Percentiles rank a stretch among this genome's conserved stretches.
phyloP scores from a whole-genome alignment of 768 basidiomycete genomes.

The Mycena polygramma region DNA sequence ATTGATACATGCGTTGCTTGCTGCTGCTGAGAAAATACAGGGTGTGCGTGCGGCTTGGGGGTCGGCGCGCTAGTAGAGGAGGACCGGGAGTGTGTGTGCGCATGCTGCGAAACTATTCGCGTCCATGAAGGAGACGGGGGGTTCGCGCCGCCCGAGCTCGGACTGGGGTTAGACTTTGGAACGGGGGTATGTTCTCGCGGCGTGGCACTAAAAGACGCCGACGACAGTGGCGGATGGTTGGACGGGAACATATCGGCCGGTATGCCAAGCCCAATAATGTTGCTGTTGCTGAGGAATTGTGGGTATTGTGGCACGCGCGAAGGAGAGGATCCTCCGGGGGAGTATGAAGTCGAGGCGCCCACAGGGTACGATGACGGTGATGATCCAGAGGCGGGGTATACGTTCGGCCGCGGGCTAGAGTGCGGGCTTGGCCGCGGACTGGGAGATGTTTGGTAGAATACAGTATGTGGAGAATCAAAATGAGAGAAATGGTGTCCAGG shows the following conservation, averaged over 20 bases:
- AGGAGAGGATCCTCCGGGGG: constrained; percentile 45
- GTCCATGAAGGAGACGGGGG: constrained; percentile 52
- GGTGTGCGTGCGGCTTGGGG: constrained; percentile 34
- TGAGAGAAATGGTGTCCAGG: constrained; percentile 36
- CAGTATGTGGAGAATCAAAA: constrained; percentile 62
- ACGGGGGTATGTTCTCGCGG: constrained; percentile 34
- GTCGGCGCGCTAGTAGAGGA: constrained; percentile 49
- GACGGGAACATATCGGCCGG: constrained; percentile 60
- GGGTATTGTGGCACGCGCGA: constrained; percentile 57
- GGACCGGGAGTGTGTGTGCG: constrained; percentile 42
- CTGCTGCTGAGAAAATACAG: constrained; percentile 38
- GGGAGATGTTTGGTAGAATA: constrained; percentile 77
- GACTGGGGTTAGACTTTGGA: constrained; percentile 12
- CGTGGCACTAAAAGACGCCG: constrained; percentile 25
- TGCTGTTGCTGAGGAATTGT: constrained; percentile 48
- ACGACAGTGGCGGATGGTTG: constrained; percentile 49
- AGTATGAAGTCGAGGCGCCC: constrained; percentile 12
- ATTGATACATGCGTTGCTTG: constrained; percentile 31
- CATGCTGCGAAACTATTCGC: constrained; percentile 45
- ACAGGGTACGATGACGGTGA: constrained; percentile 24
- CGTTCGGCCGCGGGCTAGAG: constrained; percentile 54
- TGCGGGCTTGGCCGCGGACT: constrained; percentile 55
- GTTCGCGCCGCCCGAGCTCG: constrained; percentile 3
- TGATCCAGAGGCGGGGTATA: constrained; percentile 61
- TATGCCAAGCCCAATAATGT: constrained; percentile 44